Conservation (phyloP, 768 basidiomycete species). For the Phaeotremella skinneri region DNA sequence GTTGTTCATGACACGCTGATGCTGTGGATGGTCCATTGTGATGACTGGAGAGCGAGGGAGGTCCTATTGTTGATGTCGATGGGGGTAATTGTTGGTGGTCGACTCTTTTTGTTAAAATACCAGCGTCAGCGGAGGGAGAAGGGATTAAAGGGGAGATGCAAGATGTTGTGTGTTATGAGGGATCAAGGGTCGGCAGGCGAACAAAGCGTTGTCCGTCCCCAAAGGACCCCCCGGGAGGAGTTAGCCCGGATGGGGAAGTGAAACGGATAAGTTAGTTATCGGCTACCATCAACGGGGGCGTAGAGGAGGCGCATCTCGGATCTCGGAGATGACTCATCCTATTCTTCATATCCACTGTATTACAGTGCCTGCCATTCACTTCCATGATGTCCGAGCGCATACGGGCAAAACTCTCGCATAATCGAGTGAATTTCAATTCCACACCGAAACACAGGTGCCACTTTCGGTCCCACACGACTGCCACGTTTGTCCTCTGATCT, state of each 20-base stretch:
- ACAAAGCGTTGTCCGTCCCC: neutral
- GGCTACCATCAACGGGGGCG: neutral
- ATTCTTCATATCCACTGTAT: too few species aligned
- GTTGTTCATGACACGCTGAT: neutral
- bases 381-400: too few species aligned
- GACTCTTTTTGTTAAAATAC: neutral
- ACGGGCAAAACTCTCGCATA: too few species aligned
- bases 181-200: neutral
- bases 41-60: neutral
- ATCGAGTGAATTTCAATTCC: too few species aligned
- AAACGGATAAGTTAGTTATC: neutral
- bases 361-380: too few species aligned
- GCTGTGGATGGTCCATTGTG: neutral
- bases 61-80: constrained; percentile 1
- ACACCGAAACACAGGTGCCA: too few species aligned
- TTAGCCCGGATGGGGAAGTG: neutral
- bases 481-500: too few species aligned
- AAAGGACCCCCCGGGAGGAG: neutral
- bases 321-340: too few species aligned
- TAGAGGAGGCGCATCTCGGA: too few species aligned
- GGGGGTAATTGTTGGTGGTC: neutral
- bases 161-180: neutral
- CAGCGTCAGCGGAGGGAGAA: neutral
- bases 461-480: too few species aligned
- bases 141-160: neutral